Evolutionary conservation across 2,329 filamentous ascomycete genomes (phyloP), one percentile per base, ranked within the genome.

Genomic region (Ophiosphaerella narmari): DNA sequence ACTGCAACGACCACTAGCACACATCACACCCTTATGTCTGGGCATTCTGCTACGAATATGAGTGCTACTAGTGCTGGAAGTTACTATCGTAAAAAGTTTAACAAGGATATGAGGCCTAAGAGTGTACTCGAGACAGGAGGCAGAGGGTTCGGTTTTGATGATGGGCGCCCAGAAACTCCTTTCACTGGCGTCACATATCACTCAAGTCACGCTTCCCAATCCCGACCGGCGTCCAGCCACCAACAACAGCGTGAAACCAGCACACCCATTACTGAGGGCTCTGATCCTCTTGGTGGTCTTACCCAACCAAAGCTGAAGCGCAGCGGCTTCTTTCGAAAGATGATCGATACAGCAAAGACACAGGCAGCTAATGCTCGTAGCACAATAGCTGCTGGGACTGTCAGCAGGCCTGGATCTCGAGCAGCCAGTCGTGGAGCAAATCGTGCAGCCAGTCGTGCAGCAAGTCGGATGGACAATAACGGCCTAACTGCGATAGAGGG

Each of bases 61-160:
- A 97, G 93, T 71, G 90, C 91, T 43, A 97, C 94, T 13, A 97
- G 94, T 74, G 94, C 94, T 13, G 94, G 92, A 46, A 97, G 93
- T 74, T 85, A 95, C 57, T 92, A 91, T 26, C 85, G 92, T 54
- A 89, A 89, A 66, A 88, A 87, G 58, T 69, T 77, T 73, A 68
- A 80, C 65, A 73, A 66, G 32, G 73, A 74, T 36, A 12, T 29
- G 1, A 62, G 86, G 54, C 80, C 87, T 13, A 83, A 85, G 56
- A 90, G 87, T 65, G 84, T 85, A 3, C 74, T 89, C 58, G 86
- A 84, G 35, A 80, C 82, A 12, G 44, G 46, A 29, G 48, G 59
- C 13, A 63, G 83, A 48, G 65, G 62, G 7, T 72, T 66, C 48
- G 67, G 66, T 2, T 74, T 72, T 39, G 68, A 71, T 34, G 71